Evolutionary conservation across 306 rosid species (phyloP).

Genomic region (Vicia faba): DNA sequence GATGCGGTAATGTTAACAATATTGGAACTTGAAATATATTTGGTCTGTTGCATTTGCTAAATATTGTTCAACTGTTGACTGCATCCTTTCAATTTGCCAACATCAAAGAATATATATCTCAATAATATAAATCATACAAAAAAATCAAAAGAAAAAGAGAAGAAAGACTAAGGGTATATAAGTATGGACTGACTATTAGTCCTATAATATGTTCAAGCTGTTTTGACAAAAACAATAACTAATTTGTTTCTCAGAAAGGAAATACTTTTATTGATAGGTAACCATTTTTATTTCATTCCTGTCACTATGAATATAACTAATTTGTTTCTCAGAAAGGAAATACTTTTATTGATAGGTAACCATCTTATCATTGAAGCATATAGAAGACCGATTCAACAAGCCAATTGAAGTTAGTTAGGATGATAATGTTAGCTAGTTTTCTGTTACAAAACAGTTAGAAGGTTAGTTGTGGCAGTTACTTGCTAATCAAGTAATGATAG

Average conservation of each 20-base stretch:
- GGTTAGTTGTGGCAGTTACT: too few relatives aligned
- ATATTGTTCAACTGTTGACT: slow-evolving; percentile 13
- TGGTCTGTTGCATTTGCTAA: neutral
- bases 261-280: neutral
- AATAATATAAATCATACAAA: slow-evolving; percentile 14
- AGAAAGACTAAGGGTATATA: neutral
- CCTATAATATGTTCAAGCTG: slow-evolving; percentile 1
- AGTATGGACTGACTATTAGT: neutral
- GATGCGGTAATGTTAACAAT: neutral
- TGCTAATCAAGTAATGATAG: too few relatives aligned
- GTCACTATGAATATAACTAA: too few relatives aligned
- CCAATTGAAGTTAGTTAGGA: too few relatives aligned
- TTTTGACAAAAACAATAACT: neutral
- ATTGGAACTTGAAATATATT: slow-evolving; percentile 12
- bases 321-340: neutral
- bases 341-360: neutral
- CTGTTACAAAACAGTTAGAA: neutral
- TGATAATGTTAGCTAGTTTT: too few relatives aligned
- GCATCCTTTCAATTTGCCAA: neutral
- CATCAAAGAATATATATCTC: neutral
- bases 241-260: neutral
- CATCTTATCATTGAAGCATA: too few relatives aligned
- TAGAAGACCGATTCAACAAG: too few relatives aligned
- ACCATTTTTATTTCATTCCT: too few relatives aligned
- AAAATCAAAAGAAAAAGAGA: neutral